Conservation (phyloP, 192 early-diverging fungal species). For the Chytriomyces sp. region DNA sequence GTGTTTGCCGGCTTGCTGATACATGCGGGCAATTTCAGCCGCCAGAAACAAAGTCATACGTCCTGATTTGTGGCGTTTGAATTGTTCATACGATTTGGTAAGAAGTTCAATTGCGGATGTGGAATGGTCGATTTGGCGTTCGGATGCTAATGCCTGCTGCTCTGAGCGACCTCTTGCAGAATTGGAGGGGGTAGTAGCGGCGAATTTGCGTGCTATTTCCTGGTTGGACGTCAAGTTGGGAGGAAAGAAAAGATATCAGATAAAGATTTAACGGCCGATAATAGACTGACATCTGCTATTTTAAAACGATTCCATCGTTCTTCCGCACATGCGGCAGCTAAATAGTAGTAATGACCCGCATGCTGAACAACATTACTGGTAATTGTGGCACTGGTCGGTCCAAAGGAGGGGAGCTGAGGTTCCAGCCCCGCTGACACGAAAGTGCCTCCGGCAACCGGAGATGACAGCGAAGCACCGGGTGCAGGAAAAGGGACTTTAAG, state of each 20-base stretch:
- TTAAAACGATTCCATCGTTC: conserved; percentile 68
- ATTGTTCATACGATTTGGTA: conserved; percentile 92
- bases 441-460: conserved; percentile 9
- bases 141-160: conserved; percentile 10
- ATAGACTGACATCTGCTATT: conserved; percentile 36
- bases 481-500: conserved; percentile 71
- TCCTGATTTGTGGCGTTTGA: conserved; percentile 72
- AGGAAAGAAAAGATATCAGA: too few relatives aligned
- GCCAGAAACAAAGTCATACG: conserved; percentile 86
- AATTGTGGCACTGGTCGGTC: conserved; percentile 57
- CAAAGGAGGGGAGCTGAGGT: conserved; percentile 40
- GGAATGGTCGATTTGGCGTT: conserved; percentile 56
- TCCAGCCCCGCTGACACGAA: background rate
- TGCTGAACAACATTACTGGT: conserved; percentile 77
- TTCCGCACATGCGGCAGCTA: conserved; percentile 75
- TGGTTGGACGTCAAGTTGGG: background rate
- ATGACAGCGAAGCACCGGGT: conserved; percentile 44
- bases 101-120: conserved; percentile 77
- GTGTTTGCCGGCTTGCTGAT: conserved; percentile 75
- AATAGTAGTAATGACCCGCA: conserved; percentile 83
- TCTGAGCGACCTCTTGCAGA: background rate
- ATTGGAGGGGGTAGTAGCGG: background rate
- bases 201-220: background rate
- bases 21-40: conserved; percentile 84
- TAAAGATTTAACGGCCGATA: conserved; percentile 16